Conservation (phyloP, 352 stramenopile genomes). For the Pythium phragmitis region DNA sequence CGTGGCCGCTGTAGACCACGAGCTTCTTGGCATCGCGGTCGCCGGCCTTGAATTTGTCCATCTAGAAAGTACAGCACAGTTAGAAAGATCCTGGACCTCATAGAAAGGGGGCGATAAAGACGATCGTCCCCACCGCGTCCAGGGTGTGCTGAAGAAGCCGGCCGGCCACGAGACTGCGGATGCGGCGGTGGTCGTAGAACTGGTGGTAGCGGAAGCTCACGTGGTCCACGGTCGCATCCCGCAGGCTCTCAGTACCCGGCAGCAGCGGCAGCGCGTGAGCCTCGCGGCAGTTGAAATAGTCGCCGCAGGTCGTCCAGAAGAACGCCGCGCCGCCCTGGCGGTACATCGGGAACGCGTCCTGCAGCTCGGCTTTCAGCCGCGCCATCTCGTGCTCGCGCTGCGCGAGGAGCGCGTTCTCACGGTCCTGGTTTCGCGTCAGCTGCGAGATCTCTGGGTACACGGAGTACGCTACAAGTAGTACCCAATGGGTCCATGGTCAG, state of each 20-base stretch:
- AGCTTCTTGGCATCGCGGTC: constrained; percentile 49
- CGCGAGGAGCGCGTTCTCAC: constrained; percentile 46
- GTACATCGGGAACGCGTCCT: constrained; percentile 53
- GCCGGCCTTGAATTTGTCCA: constrained; percentile 23
- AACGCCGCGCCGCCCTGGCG: constrained; percentile 38
- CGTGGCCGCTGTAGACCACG: constrained; percentile 80
- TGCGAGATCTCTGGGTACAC: constrained; percentile 60
- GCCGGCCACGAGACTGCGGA: constrained; percentile 64
- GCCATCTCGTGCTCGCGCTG: constrained; percentile 55
- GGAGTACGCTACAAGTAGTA: constrained; percentile 41
- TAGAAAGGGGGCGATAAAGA: not conserved
- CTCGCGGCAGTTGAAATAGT: constrained; percentile 78
- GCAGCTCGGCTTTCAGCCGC: constrained; percentile 51
- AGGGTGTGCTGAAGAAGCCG: constrained; percentile 63
- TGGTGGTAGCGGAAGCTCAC: constrained; percentile 77
- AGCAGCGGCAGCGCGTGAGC: constrained; percentile 53
- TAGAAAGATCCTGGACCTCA: not conserved
- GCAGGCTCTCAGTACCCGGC: constrained; percentile 46
- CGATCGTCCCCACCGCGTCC: constrained; percentile 28
- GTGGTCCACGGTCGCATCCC: constrained; percentile 42
- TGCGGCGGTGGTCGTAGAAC: constrained; percentile 75
- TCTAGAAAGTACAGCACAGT: not conserved
- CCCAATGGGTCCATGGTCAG: not conserved
- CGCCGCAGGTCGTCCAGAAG: constrained; percentile 61
- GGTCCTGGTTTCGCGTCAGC: constrained; percentile 53